Base-by-base conservation (phyloP, 176 grass and related monocot genomes). In the barley (Hordeum vulgare) region DNA sequence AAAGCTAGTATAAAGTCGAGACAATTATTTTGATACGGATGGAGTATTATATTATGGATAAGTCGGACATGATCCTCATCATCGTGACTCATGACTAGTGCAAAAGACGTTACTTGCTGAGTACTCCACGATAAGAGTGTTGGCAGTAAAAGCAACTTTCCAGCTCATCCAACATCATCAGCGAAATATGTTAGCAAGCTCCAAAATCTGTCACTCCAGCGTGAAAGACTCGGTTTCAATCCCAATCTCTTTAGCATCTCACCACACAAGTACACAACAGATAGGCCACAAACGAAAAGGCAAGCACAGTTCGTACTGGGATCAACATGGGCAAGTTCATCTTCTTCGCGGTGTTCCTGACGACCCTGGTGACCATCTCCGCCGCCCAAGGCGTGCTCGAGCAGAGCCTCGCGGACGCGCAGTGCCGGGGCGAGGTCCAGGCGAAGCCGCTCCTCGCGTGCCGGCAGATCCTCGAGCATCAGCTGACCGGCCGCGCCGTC, bases 391-490 rank as follows among this genome's bases (percentile, higher is more conserved):
- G 65, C 34, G 64, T 27, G 64, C 11, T 36, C 1, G 65, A 42
- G 64, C 33, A 57, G 72, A 34, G 18, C 20, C 60, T 64, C 37
- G 45, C 24, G 65, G 88, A 89, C 78, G 26, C 23, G 53, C 41
- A 4, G 60, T 90, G 88, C 88, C 25, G 11, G 57, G 56, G 15
- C 1, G 88, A 90, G 88, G 56, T 90, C 10, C 42, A 66, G 72
- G 78, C 45, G 26, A 86, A 23, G 34, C 73, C 83, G 24, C 78
- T 90, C 11, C 25, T 29, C 13, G 83, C 88, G 35, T 90, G 88
- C 78, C 83, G 58, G 56, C 78, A 73, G 73, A 74, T 86, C 3
- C 3, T 90, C 6, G 72, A 82, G 9, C 72, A 60, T 13, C 73
- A 82, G 42, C 79, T 78, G 0, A 72, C 78, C 42, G 78, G 23